These are phyloP conservation scores for Ceriops zippeliana DNA, from an alignment of 345 rosid genomes.

Conservation along the genomic window DNA sequence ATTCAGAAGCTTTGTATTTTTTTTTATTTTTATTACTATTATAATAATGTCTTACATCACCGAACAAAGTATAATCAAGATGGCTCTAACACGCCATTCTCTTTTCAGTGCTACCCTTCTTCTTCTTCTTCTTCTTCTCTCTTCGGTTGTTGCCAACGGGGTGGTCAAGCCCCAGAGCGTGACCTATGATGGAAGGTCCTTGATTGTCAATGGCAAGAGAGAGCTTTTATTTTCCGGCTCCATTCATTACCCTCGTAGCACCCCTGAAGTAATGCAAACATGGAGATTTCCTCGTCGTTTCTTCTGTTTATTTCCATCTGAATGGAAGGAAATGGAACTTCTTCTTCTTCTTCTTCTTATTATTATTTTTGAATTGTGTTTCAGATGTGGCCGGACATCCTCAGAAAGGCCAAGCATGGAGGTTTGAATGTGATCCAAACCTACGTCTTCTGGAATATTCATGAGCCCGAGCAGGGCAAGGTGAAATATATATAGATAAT, in stretches of 20 bases:
- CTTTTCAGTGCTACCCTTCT: constrained; percentile 19
- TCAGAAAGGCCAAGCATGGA: constrained; percentile 47
- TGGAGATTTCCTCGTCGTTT: no score
- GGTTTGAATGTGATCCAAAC: constrained; percentile 62
- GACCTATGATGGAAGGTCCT: constrained; percentile 57
- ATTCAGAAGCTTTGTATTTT: no score
- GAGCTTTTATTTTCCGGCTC: constrained; percentile 78
- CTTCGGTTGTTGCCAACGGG: constrained; percentile 6
- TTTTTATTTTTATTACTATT: no score
- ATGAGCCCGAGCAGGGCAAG: constrained; percentile 56
- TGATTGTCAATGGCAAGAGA: constrained; percentile 54
- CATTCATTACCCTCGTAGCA: constrained; percentile 78
- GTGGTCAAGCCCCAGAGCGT: constrained; percentile 11
- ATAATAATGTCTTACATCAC: no score
- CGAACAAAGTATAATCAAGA: background rate
- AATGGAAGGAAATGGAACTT: no score
- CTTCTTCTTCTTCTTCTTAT: background rate
- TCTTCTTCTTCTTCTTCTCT: constrained; percentile 9
- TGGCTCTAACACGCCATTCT: background rate
- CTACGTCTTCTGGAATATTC: constrained; percentile 62
- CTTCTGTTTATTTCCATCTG: no score
- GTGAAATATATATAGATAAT: constrained; percentile 13
- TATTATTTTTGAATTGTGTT: background rate
- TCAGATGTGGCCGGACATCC: constrained; percentile 54
- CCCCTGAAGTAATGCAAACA: constrained; percentile 47